phyloP scores from a whole-genome alignment of 2,329 filamentous ascomycete genomes.

The Tolypocladium tropicale region DNA sequence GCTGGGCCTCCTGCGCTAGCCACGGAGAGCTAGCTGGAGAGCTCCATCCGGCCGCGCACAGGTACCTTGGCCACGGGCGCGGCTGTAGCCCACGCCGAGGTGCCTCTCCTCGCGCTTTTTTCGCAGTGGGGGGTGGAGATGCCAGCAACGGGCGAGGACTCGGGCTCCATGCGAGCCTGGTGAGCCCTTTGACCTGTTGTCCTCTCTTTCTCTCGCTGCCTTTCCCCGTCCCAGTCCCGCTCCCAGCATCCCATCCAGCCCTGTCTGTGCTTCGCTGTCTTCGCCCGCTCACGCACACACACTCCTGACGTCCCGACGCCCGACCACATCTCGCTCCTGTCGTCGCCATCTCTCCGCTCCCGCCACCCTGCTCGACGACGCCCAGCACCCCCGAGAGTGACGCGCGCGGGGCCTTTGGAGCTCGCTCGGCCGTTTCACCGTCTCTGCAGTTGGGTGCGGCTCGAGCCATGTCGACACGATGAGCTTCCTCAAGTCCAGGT shows the following conservation, averaged over 20 bases:
- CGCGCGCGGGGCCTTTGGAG: neutral
- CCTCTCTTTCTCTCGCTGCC: neutral
- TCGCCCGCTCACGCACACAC: neutral
- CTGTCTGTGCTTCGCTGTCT: neutral
- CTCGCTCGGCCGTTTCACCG: neutral
- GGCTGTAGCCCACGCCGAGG: neutral
- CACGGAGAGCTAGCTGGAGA: neutral
- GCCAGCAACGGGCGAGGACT: neutral
- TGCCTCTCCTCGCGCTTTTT: neutral
- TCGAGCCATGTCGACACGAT: conserved; percentile 28
- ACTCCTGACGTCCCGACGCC: neutral
- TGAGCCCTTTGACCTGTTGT: too few species aligned
- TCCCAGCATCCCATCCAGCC: neutral
- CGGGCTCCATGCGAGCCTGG: neutral
- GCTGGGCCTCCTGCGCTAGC: neutral
- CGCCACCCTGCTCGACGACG: conserved; percentile 6
- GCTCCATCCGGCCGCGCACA: neutral
- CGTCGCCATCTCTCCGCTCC: neutral
- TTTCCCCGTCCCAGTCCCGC: conserved; percentile 1
- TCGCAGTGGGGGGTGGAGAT: neutral
- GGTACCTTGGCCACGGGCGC: too few species aligned
- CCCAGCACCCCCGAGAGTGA: neutral
- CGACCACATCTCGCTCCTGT: neutral
- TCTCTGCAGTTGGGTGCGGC: conserved; percentile 1
- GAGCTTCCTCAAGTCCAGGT: conserved; percentile 36